Conservation (phyloP, 768 basidiomycete species). For the Cyclocybe aegerita region DNA sequence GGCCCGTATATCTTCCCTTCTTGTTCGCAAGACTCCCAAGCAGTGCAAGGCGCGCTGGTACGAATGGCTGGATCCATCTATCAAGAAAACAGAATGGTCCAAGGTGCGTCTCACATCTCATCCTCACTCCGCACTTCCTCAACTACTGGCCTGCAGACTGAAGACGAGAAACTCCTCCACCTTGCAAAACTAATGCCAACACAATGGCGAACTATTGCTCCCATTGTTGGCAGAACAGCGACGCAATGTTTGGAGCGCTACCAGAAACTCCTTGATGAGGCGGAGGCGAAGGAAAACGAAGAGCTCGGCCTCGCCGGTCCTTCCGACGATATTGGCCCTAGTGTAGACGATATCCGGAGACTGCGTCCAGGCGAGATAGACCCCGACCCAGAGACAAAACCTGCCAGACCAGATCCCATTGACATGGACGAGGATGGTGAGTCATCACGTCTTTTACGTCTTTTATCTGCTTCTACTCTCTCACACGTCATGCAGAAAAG, state of each 20-base stretch:
- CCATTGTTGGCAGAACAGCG: constrained; percentile 96
- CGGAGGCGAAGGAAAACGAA: constrained; percentile 94
- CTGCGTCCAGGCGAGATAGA: constrained; percentile 97
- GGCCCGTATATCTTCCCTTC: constrained; percentile 96
- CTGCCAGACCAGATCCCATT: constrained; percentile 97
- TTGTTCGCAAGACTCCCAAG: constrained; percentile 98
- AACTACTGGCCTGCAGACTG: constrained; percentile 56
- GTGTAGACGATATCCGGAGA: constrained; percentile 89
- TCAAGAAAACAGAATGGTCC: constrained; percentile 99
- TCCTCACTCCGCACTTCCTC: background rate
- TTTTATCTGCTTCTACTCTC: background rate
- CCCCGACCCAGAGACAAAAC: constrained; percentile 98
- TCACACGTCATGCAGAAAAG: constrained; percentile 64
- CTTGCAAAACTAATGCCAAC: constrained; percentile 99
- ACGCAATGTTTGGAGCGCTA: constrained; percentile 98
- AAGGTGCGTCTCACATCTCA: constrained; percentile 54
- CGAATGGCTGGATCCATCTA: constrained; percentile 98
- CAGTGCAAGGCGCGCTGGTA: constrained; percentile 99
- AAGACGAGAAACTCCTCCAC: constrained; percentile 97
- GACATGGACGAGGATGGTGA: constrained; percentile 99
- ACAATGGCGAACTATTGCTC: constrained; percentile 99
- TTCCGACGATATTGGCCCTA: constrained; percentile 75
- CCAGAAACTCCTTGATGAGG: constrained; percentile 96
- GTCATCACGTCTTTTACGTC: constrained; percentile 18
- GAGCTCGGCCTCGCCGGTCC: constrained; percentile 91